phyloP scores from a whole-genome alignment of 331 rosid genomes.

The Acacia concinna region DNA sequence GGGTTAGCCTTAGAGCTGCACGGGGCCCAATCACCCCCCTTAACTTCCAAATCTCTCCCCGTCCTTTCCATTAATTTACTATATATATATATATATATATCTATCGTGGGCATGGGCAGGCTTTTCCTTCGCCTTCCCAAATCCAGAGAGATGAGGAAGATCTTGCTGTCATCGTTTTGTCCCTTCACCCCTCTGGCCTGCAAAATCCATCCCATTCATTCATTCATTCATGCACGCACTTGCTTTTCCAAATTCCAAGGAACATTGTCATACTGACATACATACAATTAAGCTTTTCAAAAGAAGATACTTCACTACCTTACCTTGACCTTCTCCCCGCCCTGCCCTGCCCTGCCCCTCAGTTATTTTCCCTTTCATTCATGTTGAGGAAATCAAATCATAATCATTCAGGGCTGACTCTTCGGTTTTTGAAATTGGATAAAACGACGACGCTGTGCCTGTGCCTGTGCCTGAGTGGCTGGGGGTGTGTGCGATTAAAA shows the following conservation, averaged over 20 bases:
- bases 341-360: too few relatives aligned
- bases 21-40: neutral
- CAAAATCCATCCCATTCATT: slow-evolving; percentile 22
- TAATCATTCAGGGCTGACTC: too few relatives aligned
- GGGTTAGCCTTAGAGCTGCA: neutral
- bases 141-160: neutral
- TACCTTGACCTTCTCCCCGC: neutral
- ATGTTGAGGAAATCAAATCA: slow-evolving; percentile 9
- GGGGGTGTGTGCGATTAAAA: too few relatives aligned
- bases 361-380: neutral
- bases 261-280: too few relatives aligned
- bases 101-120: neutral
- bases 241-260: slow-evolving; percentile 49
- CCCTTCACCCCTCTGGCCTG: slow-evolving; percentile 25
- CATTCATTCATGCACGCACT: slow-evolving; percentile 21
- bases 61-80: neutral
- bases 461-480: too few relatives aligned
- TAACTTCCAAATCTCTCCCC: neutral
- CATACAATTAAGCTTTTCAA: slow-evolving; percentile 26
- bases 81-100: too few relatives aligned
- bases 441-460: slow-evolving; percentile 25
- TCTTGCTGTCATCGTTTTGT: slow-evolving; percentile 31
- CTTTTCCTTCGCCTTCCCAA: neutral
- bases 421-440: neutral
- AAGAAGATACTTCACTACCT: slow-evolving; percentile 24